phyloP scores from a whole-genome alignment of 148 eudicot genomes.

The Cornus florida region DNA sequence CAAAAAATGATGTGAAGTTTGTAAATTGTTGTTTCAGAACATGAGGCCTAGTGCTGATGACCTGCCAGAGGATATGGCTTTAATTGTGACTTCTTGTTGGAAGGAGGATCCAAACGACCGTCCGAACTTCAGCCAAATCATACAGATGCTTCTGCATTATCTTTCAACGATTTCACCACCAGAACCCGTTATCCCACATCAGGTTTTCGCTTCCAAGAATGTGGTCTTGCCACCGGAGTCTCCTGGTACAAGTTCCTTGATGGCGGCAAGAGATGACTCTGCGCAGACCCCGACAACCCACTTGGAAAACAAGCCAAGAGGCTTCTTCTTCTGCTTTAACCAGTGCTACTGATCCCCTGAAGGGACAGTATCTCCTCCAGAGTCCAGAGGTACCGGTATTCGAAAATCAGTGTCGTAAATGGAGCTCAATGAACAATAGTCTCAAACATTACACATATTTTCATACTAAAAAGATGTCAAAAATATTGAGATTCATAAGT shows the following conservation, averaged over 20 bases:
- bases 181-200: constrained; percentile 58
- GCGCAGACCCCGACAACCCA: constrained; percentile 58
- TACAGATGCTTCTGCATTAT: constrained; percentile 75
- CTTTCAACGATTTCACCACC: constrained; percentile 55
- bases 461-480: background rate
- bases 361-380: background rate
- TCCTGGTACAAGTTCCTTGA: constrained; percentile 84
- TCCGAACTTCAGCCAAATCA: constrained; percentile 81
- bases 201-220: constrained; percentile 64
- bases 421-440: constrained; percentile 3
- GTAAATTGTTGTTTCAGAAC: constrained; percentile 45
- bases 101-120: constrained; percentile 77
- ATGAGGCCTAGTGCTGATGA: constrained; percentile 85
- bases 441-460: background rate
- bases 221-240: constrained; percentile 81
- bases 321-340: constrained; percentile 70
- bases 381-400: background rate
- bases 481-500: background rate
- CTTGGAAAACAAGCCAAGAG: constrained; percentile 48
- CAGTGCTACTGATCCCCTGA: constrained; percentile 38
- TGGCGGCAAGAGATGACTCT: constrained; percentile 55
- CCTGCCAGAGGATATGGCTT: constrained; percentile 77
- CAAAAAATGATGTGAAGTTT: background rate
- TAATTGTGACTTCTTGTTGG: constrained; percentile 86
- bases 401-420: background rate